A percentile compares a stretch with the other conserved stretches of the same genome.
phyloP scores from a whole-genome alignment of 148 eudicot genomes.

The Vaccinium vitisidaea region DNA sequence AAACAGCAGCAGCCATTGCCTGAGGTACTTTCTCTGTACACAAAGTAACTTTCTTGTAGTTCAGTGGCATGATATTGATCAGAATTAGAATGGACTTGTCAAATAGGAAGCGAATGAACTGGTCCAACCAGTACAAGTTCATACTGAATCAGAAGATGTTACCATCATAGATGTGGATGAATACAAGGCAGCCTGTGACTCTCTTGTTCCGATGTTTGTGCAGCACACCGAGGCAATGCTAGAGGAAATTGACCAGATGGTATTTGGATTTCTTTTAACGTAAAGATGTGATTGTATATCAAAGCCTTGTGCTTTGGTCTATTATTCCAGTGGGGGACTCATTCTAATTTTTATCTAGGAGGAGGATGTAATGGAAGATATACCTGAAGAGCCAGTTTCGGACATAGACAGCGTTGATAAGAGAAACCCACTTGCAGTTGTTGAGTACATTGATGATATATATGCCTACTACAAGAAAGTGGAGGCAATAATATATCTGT shows the following conservation, averaged over 20 bases:
- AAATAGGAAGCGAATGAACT: conserved; percentile 42
- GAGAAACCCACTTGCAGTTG: conserved; percentile 66
- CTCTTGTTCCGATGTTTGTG: conserved; percentile 64
- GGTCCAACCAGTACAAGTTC: conserved; percentile 15
- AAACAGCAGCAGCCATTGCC: conserved; percentile 33
- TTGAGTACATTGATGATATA: conserved; percentile 66
- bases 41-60: background rate
- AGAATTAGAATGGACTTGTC: background rate
- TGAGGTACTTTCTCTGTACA: conserved; percentile 39
- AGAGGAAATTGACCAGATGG: conserved; percentile 69
- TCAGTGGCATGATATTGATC: background rate
- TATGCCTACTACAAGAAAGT: conserved; percentile 61
- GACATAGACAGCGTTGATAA: conserved; percentile 62
- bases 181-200: conserved; percentile 29
- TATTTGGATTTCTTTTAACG: conserved; percentile 8
- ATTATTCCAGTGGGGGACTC: background rate
- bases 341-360: conserved; percentile 5
- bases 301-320: conserved; percentile 1
- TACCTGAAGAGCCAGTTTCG: conserved; percentile 37
- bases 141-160: conserved; percentile 37
- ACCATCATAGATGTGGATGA: conserved; percentile 48
- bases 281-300: background rate
- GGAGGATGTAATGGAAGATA: conserved; percentile 74
- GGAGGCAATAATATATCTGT: conserved; percentile 42
- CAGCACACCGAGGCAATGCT: conserved; percentile 72